phyloP scores from a whole-genome alignment of 768 basidiomycete species.

The Tubosaeta sp. region DNA sequence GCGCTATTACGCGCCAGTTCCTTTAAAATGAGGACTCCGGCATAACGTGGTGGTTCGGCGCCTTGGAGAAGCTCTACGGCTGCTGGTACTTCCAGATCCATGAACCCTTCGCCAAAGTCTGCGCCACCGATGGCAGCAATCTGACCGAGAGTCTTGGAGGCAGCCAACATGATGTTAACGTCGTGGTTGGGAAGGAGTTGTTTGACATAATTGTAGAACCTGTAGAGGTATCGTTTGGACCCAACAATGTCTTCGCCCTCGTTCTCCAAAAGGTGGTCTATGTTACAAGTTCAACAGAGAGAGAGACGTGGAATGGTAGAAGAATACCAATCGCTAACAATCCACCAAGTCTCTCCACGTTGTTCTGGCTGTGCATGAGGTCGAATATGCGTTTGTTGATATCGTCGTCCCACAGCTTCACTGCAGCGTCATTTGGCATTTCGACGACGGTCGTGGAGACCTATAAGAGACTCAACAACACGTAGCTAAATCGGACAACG shows the following conservation, averaged over 20 bases:
- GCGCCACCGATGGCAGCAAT: slow-evolving; percentile 82
- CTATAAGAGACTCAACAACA: slow-evolving; percentile 35
- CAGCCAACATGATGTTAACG: slow-evolving; percentile 89
- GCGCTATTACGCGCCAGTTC: slow-evolving; percentile 90
- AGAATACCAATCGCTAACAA: slow-evolving; percentile 78
- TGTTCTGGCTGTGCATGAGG: slow-evolving; percentile 77
- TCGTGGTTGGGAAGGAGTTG: slow-evolving; percentile 88
- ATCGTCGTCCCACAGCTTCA: slow-evolving; percentile 82
- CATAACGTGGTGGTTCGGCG: slow-evolving; percentile 81
- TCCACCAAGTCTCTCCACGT: slow-evolving; percentile 79
- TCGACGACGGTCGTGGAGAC: slow-evolving; percentile 71
- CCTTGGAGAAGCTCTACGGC: slow-evolving; percentile 78
- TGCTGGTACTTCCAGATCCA: slow-evolving; percentile 83
- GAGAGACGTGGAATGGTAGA: neutral
- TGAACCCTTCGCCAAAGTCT: slow-evolving; percentile 82
- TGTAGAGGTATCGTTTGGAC: slow-evolving; percentile 74
- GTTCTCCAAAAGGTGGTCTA: slow-evolving; percentile 72
- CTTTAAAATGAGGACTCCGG: slow-evolving; percentile 90
- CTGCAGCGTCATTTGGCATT: slow-evolving; percentile 75
- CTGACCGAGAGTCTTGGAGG: slow-evolving; percentile 86
- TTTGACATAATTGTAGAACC: slow-evolving; percentile 91
- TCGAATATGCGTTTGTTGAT: slow-evolving; percentile 79
- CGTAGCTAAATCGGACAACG: slow-evolving; percentile 7
- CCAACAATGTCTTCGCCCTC: slow-evolving; percentile 80
- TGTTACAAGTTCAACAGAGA: slow-evolving; percentile 5